Percentiles rank a stretch among this genome's conserved stretches.
Conservation (phyloP, 768 basidiomycete genomes). For the Suillus bovinus region DNA sequence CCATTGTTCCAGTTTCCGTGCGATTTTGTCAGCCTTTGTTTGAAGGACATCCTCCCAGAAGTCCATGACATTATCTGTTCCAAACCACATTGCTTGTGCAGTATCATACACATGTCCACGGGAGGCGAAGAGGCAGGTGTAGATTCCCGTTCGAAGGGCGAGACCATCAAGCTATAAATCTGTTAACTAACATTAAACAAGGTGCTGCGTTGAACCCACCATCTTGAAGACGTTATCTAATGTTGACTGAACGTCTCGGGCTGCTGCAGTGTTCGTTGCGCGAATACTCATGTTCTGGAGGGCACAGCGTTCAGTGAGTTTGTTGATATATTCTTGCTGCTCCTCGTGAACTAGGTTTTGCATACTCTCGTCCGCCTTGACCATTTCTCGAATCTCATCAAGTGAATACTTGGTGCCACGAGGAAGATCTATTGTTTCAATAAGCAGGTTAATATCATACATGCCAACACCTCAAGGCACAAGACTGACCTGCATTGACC, state of each 20-base stretch:
- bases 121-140: not conserved
- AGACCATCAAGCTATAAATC: constrained; percentile 6
- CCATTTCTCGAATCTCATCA: constrained; percentile 3
- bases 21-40: constrained; percentile 1
- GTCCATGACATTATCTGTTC: constrained; percentile 10
- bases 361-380: not conserved
- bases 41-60: constrained; percentile 14
- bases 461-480: not conserved
- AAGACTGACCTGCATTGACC: not conserved
- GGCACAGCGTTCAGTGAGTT: not conserved
- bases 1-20: constrained; percentile 8
- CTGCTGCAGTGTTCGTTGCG: constrained; percentile 11
- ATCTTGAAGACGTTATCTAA: not conserved
- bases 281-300: not conserved
- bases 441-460: too few relatives aligned
- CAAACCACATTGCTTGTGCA: constrained; percentile 1
- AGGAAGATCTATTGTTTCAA: not conserved
- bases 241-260: not conserved
- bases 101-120: constrained; percentile 7
- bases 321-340: constrained; percentile 5
- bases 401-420: not conserved
- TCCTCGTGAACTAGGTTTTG: not conserved
- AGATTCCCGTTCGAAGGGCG: not conserved
- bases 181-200: not conserved
- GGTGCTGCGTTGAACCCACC: not conserved